Conservation (phyloP, 2,329 filamentous ascomycete species). For the Hypocrella siamensis region DNA sequence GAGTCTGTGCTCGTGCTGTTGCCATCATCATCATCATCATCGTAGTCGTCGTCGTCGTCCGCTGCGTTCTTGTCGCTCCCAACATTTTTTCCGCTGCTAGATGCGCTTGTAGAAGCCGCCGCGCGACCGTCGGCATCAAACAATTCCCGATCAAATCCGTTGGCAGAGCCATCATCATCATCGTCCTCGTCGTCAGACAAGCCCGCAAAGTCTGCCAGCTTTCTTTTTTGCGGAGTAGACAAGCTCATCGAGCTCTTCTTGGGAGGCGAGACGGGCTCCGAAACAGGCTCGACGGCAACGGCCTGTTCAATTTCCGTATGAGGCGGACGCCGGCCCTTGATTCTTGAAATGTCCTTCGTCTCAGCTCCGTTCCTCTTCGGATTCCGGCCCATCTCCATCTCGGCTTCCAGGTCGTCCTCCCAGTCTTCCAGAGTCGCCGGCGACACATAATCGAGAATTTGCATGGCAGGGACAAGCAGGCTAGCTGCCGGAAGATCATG, state of each 20-base stretch:
- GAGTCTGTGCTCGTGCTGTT: too few species aligned
- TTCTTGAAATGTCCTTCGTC: too few species aligned
- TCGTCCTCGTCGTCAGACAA: constrained; percentile 15
- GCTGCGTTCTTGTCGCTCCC: too few species aligned
- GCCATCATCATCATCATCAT: too few species aligned
- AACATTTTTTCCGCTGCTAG: too few species aligned
- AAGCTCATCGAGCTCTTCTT: constrained; percentile 18
- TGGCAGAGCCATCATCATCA: constrained; percentile 13
- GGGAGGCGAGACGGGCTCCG: constrained; percentile 7
- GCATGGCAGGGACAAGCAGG: constrained; percentile 27
- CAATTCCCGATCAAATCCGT: constrained; percentile 12
- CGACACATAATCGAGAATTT: constrained; percentile 43
- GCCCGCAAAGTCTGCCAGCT: constrained; percentile 13
- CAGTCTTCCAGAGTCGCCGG: constrained; percentile 39
- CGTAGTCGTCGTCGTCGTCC: too few species aligned
- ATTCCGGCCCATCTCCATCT: constrained; percentile 21
- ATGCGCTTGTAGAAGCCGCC: too few species aligned
- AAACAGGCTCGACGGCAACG: constrained; percentile 12
- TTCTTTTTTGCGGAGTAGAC: constrained; percentile 18
- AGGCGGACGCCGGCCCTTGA: constrained; percentile 10
- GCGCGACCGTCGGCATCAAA: constrained; percentile 3
- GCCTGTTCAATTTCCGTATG: constrained; percentile 10
- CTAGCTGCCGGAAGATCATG: constrained; percentile 33
- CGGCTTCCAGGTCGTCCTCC: constrained; percentile 29
- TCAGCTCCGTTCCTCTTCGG: constrained; percentile 2